Conservation (phyloP, 495 filamentous ascomycete species). For the Pseudoneurospora amorphoporcata region DNA sequence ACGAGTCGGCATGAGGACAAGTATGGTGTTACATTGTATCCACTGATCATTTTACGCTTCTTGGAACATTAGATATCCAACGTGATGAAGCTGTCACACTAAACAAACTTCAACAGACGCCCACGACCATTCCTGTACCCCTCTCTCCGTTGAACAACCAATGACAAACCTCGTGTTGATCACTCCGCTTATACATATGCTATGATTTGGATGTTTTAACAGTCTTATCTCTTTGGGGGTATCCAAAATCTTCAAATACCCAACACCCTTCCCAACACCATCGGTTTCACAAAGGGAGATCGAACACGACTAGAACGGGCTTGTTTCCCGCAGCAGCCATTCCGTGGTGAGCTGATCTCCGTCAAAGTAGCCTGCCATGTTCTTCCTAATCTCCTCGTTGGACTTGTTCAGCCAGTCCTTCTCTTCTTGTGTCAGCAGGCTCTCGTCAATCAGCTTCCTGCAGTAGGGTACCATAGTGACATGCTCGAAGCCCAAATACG, state of each 20-base stretch:
- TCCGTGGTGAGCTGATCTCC: slow-evolving; percentile 53
- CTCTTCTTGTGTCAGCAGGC: slow-evolving; percentile 63
- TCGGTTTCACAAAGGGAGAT: not conserved
- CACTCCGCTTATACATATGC: not conserved
- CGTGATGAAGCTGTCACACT: not conserved
- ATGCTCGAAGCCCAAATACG: slow-evolving; percentile 90
- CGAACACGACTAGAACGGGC: slow-evolving; percentile 29
- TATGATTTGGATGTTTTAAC: not conserved
- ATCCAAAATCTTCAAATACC: not conserved
- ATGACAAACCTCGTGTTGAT: not conserved
- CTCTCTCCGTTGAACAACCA: not conserved
- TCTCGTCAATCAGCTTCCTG: slow-evolving; percentile 72
- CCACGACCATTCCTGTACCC: not conserved
- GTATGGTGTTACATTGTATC: not conserved
- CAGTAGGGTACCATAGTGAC: slow-evolving; percentile 96
- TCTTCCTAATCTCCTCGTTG: slow-evolving; percentile 69
- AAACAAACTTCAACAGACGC: not conserved
- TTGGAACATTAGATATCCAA: not conserved
- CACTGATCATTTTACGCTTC: not conserved
- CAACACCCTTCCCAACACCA: not conserved
- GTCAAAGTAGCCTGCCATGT: slow-evolving; percentile 74
- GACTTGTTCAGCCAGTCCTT: slow-evolving; percentile 82
- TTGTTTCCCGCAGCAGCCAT: slow-evolving; percentile 84
- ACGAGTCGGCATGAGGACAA: not conserved
- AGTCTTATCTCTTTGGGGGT: not conserved